A percentile compares a stretch with the other conserved stretches of the same genome.
Evolutionary conservation across 148 eudicot genomes (phyloP).

Genomic region (Rhododendron williamsianum): DNA sequence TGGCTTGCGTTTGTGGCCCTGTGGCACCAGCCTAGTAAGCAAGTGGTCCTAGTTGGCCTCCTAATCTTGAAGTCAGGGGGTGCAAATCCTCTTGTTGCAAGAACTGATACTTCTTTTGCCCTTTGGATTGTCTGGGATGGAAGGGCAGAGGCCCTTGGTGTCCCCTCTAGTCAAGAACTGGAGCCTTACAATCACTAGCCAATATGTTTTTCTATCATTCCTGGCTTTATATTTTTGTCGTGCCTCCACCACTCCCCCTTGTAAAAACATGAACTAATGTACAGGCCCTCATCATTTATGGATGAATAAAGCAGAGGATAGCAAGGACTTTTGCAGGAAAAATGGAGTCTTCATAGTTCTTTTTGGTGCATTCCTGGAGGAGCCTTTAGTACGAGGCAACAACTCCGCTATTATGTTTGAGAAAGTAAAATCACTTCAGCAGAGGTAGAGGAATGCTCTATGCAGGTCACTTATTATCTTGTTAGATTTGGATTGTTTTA

Average conservation of each 20-base stretch:
- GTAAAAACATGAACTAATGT: slow-evolving; percentile 15
- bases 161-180: background rate
- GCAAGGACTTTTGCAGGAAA: slow-evolving; percentile 28
- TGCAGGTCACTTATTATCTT: slow-evolving; percentile 15
- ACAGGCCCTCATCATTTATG: slow-evolving; percentile 75
- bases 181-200: background rate
- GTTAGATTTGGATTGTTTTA: background rate
- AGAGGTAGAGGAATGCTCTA: slow-evolving; percentile 51
- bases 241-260: background rate
- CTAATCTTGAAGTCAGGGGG: background rate
- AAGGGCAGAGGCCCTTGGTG: background rate
- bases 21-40: background rate
- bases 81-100: background rate
- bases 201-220: background rate
- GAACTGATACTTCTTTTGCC: background rate
- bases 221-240: background rate
- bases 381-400: slow-evolving; percentile 24
- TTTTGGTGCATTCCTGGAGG: slow-evolving; percentile 43
- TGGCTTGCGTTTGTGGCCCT: background rate
- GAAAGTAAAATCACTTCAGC: slow-evolving; percentile 73
- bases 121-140: background rate
- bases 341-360: slow-evolving; percentile 54
- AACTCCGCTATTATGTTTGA: slow-evolving; percentile 35
- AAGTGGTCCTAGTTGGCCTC: background rate
- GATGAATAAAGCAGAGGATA: slow-evolving; percentile 48